These are phyloP conservation scores for Gymnopus androsaceus DNA, from an alignment of 1,284 basidiomycete genomes.

Conservation along the genomic window DNA sequence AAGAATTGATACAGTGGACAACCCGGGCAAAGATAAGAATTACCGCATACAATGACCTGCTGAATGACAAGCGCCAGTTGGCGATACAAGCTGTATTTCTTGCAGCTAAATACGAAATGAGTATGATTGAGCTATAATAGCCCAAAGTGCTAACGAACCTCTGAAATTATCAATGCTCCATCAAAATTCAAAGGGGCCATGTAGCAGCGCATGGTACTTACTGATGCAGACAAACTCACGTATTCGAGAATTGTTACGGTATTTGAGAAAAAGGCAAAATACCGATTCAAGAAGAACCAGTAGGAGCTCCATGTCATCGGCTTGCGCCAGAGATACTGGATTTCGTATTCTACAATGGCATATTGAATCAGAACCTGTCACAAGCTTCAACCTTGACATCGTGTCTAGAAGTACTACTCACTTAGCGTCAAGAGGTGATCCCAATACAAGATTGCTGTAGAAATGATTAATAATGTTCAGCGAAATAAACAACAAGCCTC, in stretches of 20 bases:
- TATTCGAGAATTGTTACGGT: slow-evolving; percentile 15
- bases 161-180: neutral
- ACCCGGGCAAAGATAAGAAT: neutral
- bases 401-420: neutral
- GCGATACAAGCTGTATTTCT: slow-evolving; percentile 3
- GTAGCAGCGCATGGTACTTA: neutral
- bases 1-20: neutral
- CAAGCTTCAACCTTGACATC: neutral
- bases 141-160: neutral
- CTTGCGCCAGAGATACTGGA: slow-evolving; percentile 17
- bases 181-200: neutral
- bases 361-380: neutral
- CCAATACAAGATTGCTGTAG: slow-evolving; percentile 22
- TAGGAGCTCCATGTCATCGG: slow-evolving; percentile 15
- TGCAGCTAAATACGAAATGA: slow-evolving; percentile 2
- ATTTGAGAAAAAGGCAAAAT: slow-evolving; percentile 20
- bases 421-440: slow-evolving; percentile 22
- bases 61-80: slow-evolving; percentile 5
- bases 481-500: no score
- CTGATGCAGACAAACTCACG: slow-evolving; percentile 6
- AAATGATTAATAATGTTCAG: no score
- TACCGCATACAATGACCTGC: slow-evolving; percentile 9
- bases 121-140: neutral
- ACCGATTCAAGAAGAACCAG: slow-evolving; percentile 23
- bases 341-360: slow-evolving; percentile 15